Base-by-base conservation (phyloP, 306 rosid genomes). In the Rubus idaeus region DNA sequence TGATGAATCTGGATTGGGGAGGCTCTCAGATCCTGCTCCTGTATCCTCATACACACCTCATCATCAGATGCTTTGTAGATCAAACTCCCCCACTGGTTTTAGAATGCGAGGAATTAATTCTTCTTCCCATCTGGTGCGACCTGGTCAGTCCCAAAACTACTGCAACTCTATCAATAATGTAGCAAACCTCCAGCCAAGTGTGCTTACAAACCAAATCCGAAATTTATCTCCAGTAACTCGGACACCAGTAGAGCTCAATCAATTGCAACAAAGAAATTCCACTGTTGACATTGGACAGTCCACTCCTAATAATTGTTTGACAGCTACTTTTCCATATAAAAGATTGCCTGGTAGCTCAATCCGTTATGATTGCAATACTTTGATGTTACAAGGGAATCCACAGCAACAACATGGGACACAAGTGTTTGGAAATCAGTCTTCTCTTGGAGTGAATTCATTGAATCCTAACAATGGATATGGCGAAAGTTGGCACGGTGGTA, bases 1-100 rank as follows among this genome's bases (percentile, higher is more conserved):
- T 1, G 88, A 84, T 57, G 89, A 89, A 41, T 90, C 87, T n/a
- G 88, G 87, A 58, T 78, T 90, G 5, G 78, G 79, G 72, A 75
- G 86, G 82, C 76, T 84, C 71, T 74, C 82, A 77, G 82, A 79
- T 81, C 10, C 80, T 42, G 17, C 12, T 57, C 63, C 88, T n/a
- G 7, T 83, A 14, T 78, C 93, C 18, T 47, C 96, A 53, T 82
- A 85, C 79, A 62, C 84, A 50, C 89, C 88, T 42, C 60, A 61
- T 42, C 60, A 61, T 71, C 89, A 89, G 66, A 79, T 88, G 73
- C 66, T 87, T 64, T 40, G 85, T 56, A 65, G 88, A 62, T 69
- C 83, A 61, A 90, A 90, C 85, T 71, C 90, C 53, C 76, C 89
- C 2, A 49, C 85, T 51, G 78, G 82, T 75, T 78, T 88, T 75